phyloP scores from a whole-genome alignment of 305 asterid genomes.

The Fraxinus paxiana region DNA sequence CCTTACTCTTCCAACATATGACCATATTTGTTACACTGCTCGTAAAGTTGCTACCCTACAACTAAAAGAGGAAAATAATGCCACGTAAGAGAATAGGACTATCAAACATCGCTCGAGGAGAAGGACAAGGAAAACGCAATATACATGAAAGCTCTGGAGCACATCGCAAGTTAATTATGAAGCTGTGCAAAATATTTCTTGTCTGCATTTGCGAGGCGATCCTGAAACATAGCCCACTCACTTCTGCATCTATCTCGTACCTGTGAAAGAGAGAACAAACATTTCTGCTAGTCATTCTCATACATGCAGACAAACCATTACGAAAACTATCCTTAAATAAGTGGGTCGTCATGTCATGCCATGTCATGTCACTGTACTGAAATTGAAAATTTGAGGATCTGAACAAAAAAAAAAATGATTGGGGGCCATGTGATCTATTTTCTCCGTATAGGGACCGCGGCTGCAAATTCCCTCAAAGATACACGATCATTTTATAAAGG shows the following conservation, averaged over 20 bases:
- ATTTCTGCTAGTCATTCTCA: not conserved
- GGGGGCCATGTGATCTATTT: not conserved
- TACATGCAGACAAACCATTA: not conserved
- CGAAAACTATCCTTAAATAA: not conserved
- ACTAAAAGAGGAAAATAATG: conserved; percentile 20
- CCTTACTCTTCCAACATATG: conserved; percentile 28
- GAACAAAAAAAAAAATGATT: not conserved
- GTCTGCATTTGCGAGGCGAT: conserved; percentile 69
- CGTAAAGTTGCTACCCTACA: conserved; percentile 27
- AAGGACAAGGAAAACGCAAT: not conserved
- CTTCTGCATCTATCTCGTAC: conserved; percentile 69
- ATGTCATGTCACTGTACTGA: not conserved
- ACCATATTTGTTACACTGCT: conserved; percentile 21
- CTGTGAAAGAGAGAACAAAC: conserved; percentile 25
- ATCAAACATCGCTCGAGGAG: not conserved
- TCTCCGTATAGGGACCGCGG: not conserved
- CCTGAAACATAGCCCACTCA: conserved; percentile 80
- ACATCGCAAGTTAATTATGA: not conserved
- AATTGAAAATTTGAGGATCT: not conserved
- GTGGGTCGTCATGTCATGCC: not conserved
- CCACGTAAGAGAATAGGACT: not conserved
- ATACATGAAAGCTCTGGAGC: not conserved
- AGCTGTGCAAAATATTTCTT: conserved; percentile 37
- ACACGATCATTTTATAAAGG: not conserved
- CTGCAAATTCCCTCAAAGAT: not conserved